Evolutionary conservation across 805 yeast genomes (phyloP), one percentile per base, ranked within the genome.

Genomic region (Komagataella kurtzmanii): DNA sequence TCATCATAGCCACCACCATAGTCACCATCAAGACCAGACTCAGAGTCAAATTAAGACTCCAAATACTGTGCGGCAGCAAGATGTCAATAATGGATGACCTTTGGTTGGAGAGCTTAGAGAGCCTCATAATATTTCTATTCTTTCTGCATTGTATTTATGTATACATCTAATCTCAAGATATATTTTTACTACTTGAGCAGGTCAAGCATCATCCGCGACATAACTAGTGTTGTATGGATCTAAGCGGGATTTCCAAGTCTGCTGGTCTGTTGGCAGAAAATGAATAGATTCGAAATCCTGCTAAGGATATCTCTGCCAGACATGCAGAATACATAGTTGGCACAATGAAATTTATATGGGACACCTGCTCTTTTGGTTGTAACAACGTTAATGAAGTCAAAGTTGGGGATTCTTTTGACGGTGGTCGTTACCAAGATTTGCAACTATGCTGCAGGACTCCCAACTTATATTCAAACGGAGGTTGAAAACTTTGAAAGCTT

Each of bases 1-100:
- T 30, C 47, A 50, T 30, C 47, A 50, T 12, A n/a, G 30, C 24
- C 48, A 44, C 18, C 46, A 44, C 45, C 24, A 23, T 47, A 23
- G 10, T 18, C 21, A 17, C 8, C 45, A 24, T 19, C 40, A 30
- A 30, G 10, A 30, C 10, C 40, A 30, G 40, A 10, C 14, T 30
- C 40, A 30, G 40, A 30, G 40, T 30, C 40, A 30, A 12, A 30
- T 10, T 10, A 12, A 30, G 47, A 45, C 10, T 8, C 10, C 47
- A 45, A 19, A 10, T 10, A 6, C 47, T 8, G 10, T 24, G 1
- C 17, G 17, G 17, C n/a, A 18, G 6, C 40, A 49, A 47, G 45
- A 44, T 21, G 23, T 45, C 5, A 45, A 45, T 10, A 45, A 30
- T 30, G 40, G 40, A 30, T 30, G 40, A 30, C 40, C 5, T 14